phyloP scores from a whole-genome alignment of 1,139 yeast genomes.

The Scheffersomyces titani region DNA sequence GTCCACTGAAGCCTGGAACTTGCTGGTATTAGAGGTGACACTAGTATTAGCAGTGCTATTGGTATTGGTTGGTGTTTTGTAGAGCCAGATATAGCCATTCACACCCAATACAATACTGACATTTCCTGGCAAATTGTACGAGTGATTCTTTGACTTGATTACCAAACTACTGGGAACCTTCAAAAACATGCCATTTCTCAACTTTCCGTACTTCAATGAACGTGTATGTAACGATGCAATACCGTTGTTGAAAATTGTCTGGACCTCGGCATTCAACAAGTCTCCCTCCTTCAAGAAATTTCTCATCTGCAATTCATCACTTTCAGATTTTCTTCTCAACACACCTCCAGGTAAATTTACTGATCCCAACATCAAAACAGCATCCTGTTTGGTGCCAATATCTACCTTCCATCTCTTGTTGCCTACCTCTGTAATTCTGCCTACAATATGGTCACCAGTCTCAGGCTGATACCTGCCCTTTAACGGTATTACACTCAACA shows the following conservation, averaged over 20 bases:
- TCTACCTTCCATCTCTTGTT: constrained; percentile 96
- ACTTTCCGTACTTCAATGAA: constrained; percentile 90
- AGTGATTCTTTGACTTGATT: constrained; percentile 82
- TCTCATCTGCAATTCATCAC: constrained; percentile 96
- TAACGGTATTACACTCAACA: constrained; percentile 82
- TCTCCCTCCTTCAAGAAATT: constrained; percentile 96
- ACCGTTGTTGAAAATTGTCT: constrained; percentile 85
- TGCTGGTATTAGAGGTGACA: constrained; percentile 24
- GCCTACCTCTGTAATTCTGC: constrained; percentile 92
- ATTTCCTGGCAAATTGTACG: constrained; percentile 85
- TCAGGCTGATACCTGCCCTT: constrained; percentile 89
- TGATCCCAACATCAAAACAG: constrained; percentile 88
- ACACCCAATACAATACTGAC: constrained; percentile 90
- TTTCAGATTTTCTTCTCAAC: constrained; percentile 87
- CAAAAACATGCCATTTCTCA: constrained; percentile 85
- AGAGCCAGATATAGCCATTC: constrained; percentile 92
- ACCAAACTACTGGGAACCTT: constrained; percentile 81
- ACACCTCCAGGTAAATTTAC: constrained; percentile 98
- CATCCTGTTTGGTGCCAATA: constrained; percentile 91
- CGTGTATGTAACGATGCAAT: constrained; percentile 94
- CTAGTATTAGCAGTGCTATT: constrained; percentile 11
- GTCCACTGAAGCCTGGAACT: constrained; percentile 39
- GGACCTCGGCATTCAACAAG: constrained; percentile 92
- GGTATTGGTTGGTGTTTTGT: constrained; percentile 55
- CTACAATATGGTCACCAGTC: constrained; percentile 95